A percentile compares a stretch with the other conserved stretches of the same genome.
Conservation (phyloP, 1,284 basidiomycete species). For the Ustilago trichophora region DNA sequence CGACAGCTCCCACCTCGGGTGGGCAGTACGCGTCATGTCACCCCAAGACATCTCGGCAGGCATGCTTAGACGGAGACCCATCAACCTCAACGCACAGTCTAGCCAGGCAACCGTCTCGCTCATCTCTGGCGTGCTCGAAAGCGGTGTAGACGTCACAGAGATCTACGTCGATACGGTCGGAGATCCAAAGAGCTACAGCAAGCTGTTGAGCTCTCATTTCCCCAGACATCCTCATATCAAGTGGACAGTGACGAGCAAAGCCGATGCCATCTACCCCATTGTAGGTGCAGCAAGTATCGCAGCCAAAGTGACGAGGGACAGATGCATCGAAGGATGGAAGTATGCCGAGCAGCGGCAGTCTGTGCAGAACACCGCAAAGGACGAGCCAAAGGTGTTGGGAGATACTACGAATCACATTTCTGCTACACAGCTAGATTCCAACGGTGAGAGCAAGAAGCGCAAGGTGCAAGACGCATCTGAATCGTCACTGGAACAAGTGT, state of each 20-base stretch:
- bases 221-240: conserved; percentile 65
- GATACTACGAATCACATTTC: conserved; percentile 14
- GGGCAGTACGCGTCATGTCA: conserved; percentile 83
- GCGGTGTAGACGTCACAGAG: conserved; percentile 85
- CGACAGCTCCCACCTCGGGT: conserved; percentile 69
- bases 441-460: conserved; percentile 22
- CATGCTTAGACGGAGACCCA: conserved; percentile 85
- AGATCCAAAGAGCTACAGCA: conserved; percentile 82
- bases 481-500: not conserved
- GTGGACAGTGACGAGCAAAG: conserved; percentile 91
- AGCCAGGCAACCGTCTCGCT: conserved; percentile 89
- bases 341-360: conserved; percentile 67
- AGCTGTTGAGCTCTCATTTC: conserved; percentile 47
- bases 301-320: conserved; percentile 93
- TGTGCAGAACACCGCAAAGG: not conserved
- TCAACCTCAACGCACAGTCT: conserved; percentile 91
- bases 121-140: conserved; percentile 82
- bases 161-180: conserved; percentile 96
- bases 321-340: conserved; percentile 84
- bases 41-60: conserved; percentile 90
- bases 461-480: conserved; percentile 6
- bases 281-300: conserved; percentile 96
- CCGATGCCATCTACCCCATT: conserved; percentile 93
- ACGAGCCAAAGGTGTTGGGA: conserved; percentile 5
- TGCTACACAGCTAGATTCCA: not conserved